Base-by-base conservation (phyloP, 1,284 basidiomycete species). In the Ceratobasidium sp. region DNA sequence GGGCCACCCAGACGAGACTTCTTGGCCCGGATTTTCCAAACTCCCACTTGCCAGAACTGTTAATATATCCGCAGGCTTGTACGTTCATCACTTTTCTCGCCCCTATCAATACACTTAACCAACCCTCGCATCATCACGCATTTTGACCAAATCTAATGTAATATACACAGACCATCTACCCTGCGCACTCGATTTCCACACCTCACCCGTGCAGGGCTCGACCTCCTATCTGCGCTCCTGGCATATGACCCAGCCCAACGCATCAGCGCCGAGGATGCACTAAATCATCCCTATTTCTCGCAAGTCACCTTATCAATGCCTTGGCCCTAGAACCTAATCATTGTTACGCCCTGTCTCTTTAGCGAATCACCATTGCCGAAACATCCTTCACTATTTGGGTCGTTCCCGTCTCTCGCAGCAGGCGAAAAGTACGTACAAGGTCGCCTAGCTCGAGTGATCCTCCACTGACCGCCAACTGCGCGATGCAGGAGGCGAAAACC, bases 321-420 rank as follows among this genome's bases (percentile, higher is more conserved):
- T 59, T 74, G 53, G n/a, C 56, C 13, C 43, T 22, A 27, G 59
- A 48, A 71, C 65, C 51, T 61, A 58, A 58, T 76, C 39, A 14
- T 34, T 34, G 19, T 34, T 16, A 58, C 27, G 16, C 27, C 48
- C 54, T 58, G 16, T 58, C 54, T 34, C 31, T 63, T 4, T 79
- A 96, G 94, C 4, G 98, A 99, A 83, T 91, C 93, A 0, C 98
- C 98, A 0, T 83, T 93, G 49, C 97, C 98, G 0, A 98, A 99
- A 79, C 97, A 99, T 81, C 95, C 96, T n/a, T 96, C 98, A 80
- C 84, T 97, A 71, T 99, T 99, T 82, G 90, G 94, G 1, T 97
- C 94, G 1, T 99, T 99, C 82, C 98, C 98, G 19, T 96, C 94
- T 51, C 89, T 92, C 24, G 98, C 98, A n/a, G 95, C 95, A 2